Conservation (phyloP, 441 rosid species). For the Pelargonium cotyledonis region DNA sequence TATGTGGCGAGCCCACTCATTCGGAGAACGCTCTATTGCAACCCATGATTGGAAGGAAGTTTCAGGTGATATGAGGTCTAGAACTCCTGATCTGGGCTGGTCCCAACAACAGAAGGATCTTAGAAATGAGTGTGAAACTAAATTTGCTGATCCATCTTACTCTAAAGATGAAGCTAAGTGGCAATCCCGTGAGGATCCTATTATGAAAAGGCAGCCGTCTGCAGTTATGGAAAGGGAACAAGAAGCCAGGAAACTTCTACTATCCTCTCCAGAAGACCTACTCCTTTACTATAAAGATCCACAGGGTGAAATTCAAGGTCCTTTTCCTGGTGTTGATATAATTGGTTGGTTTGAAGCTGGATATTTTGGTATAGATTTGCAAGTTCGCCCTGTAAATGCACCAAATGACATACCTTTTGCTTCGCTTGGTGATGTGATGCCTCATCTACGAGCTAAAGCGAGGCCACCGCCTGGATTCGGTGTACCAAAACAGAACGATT, state of each 20-base stretch:
- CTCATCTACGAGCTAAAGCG: constrained; percentile 91
- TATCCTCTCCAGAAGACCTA: constrained; percentile 67
- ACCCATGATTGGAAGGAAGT: constrained; percentile 47
- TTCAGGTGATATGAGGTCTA: constrained; percentile 39
- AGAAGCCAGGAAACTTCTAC: constrained; percentile 53
- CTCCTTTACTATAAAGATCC: constrained; percentile 84
- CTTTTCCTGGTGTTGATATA: constrained; percentile 81
- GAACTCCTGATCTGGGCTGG: constrained; percentile 46
- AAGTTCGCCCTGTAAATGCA: constrained; percentile 61
- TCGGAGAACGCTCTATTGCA: constrained; percentile 41
- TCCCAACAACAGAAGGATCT: constrained; percentile 40
- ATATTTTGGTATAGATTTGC: constrained; percentile 91
- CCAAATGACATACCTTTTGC: constrained; percentile 67
- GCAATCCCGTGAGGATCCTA: constrained; percentile 52
- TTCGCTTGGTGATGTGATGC: constrained; percentile 94
- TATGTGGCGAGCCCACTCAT: constrained; percentile 49
- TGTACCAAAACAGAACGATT: constrained; percentile 57
- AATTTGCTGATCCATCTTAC: constrained; percentile 36
- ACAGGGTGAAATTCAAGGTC: constrained; percentile 95
- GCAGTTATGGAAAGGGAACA: constrained; percentile 55
- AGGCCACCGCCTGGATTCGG: constrained; percentile 96
- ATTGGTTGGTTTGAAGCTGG: constrained; percentile 99
- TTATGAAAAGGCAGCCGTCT: constrained; percentile 60
- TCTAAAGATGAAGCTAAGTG: constrained; percentile 57
- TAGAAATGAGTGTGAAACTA: constrained; percentile 39